phyloP scores from a whole-genome alignment of 2,329 filamentous ascomycete species.

The Aureobasidium sp. region DNA sequence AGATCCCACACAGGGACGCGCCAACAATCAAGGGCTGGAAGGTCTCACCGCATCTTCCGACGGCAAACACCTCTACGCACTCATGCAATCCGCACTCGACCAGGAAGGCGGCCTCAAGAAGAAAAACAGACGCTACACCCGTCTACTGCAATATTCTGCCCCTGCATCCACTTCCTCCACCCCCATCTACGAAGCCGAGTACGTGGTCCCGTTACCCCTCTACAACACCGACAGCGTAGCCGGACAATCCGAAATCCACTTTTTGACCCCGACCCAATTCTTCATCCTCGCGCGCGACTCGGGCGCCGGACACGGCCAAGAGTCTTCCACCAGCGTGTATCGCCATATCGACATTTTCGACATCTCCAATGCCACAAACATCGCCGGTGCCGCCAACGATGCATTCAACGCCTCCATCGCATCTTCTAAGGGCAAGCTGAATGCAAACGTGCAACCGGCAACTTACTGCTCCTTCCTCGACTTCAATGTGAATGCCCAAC shows the following conservation, averaged over 20 bases:
- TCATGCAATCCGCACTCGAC: constrained; percentile 59
- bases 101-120: constrained; percentile 55
- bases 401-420: constrained; percentile 36
- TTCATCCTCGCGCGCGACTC: constrained; percentile 61
- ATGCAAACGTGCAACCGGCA: constrained; percentile 47
- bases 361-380: constrained; percentile 54
- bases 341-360: constrained; percentile 65
- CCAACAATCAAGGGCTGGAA: constrained; percentile 72
- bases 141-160: constrained; percentile 57
- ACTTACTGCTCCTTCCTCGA: constrained; percentile 61
- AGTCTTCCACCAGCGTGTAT: constrained; percentile 48
- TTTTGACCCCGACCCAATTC: constrained; percentile 57
- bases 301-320: constrained; percentile 52
- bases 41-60: constrained; percentile 57
- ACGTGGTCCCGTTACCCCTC: constrained; percentile 58
- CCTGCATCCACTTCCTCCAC: constrained; percentile 38
- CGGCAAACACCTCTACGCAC: constrained; percentile 56
- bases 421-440: constrained; percentile 46
- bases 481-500: constrained; percentile 58
- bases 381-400: constrained; percentile 41
- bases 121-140: constrained; percentile 49
- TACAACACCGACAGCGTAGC: constrained; percentile 52
- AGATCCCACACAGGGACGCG: constrained; percentile 54
- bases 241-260: constrained; percentile 62
- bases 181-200: constrained; percentile 50